Evolutionary conservation across 1,139 yeast genomes (phyloP).

Genomic region (Pichiaceae sp.): DNA sequence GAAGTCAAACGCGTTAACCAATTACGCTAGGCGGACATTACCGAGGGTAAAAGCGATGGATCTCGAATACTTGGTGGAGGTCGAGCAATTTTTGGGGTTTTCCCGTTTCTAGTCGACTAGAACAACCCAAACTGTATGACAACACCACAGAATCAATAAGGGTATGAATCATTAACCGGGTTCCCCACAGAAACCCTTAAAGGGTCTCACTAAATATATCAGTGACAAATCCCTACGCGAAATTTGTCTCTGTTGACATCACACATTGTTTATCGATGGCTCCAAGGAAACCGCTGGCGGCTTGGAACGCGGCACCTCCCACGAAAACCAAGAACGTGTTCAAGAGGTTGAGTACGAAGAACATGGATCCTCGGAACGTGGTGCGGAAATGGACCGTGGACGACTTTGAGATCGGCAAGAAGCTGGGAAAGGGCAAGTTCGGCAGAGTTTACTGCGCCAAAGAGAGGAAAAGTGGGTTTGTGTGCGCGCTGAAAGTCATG

Average conservation of each 20-base stretch:
- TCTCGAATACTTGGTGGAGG: too few species aligned
- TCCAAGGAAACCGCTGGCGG: not conserved
- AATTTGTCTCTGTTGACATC: too few species aligned
- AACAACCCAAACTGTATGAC: too few species aligned
- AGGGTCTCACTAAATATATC: too few species aligned
- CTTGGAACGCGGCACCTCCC: not conserved
- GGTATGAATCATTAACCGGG: too few species aligned
- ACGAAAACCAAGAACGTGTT: conserved; percentile 2
- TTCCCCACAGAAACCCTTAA: too few species aligned
- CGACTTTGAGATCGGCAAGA: conserved; percentile 83
- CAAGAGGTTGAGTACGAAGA: conserved; percentile 3
- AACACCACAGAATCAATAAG: too few species aligned
- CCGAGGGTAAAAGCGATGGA: not conserved
- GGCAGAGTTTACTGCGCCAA: conserved; percentile 88
- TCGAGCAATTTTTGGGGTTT: too few species aligned
- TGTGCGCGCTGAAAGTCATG: conserved; percentile 91
- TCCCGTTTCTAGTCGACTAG: too few species aligned
- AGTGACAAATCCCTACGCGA: too few species aligned
- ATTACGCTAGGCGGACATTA: conserved; percentile 5
- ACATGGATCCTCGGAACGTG: not conserved
- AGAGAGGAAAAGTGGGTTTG: conserved; percentile 65
- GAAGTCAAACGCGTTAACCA: conserved; percentile 6
- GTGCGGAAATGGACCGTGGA: conserved; percentile 20
- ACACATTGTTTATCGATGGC: too few species aligned
- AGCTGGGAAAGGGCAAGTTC: conserved; percentile 87